Percentiles rank a stretch among this genome's conserved stretches.
These are phyloP conservation scores for Zelonia costaricensis DNA, from an alignment of 208 protist species.

Conservation along the genomic window DNA sequence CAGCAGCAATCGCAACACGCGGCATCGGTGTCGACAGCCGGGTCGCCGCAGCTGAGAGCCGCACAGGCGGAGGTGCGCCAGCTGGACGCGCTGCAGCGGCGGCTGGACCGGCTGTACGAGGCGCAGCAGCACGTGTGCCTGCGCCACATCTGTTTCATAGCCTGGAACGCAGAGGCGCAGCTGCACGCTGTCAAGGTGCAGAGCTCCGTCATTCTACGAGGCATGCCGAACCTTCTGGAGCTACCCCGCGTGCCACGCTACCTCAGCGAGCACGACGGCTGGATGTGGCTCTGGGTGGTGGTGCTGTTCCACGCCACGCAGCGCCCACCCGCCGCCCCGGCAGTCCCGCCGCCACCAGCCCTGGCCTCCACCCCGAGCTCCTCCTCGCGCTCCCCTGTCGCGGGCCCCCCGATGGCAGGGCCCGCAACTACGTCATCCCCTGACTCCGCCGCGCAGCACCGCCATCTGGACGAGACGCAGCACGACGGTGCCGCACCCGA, in stretches of 20 bases:
- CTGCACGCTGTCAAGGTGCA: conserved; percentile 27
- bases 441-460: conserved; percentile 1
- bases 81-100: neutral
- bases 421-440: no score
- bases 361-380: neutral
- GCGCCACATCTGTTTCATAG: conserved; percentile 28
- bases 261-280: conserved; percentile 36
- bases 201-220: conserved; percentile 14
- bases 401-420: no score
- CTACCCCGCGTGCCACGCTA: conserved; percentile 32
- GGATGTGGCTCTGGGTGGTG: conserved; percentile 46
- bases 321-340: neutral
- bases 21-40: neutral
- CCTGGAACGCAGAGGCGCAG: conserved; percentile 45
- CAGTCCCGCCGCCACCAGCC: no score
- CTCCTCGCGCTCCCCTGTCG: no score
- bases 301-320: conserved; percentile 22
- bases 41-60: neutral
- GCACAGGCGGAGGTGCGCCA: neutral
- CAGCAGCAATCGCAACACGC: no score
- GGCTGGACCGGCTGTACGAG: conserved; percentile 8
- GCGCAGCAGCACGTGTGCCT: conserved; percentile 14
- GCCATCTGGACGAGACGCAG: neutral
- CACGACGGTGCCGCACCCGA: neutral
- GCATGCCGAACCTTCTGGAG: conserved; percentile 24